Conservation (phyloP, 768 basidiomycete species). For the Tremella yokohamensis region DNA sequence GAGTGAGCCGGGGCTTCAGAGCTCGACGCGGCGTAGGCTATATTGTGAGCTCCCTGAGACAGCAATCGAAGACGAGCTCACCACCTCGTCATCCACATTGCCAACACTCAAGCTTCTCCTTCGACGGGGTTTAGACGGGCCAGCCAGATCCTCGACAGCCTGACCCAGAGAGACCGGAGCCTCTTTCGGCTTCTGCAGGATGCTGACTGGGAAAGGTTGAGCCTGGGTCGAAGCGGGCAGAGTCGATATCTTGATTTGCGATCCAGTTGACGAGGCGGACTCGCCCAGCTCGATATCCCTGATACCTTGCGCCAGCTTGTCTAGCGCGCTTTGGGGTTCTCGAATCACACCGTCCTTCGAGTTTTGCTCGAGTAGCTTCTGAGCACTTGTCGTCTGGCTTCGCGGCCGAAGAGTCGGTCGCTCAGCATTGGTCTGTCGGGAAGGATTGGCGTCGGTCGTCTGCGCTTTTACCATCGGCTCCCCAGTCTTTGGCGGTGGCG, state of each 20-base stretch:
- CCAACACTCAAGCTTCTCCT: constrained; percentile 45
- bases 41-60: not conserved
- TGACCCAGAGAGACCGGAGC: not conserved
- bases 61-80: not conserved
- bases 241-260: not conserved
- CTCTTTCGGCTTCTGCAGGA: constrained; percentile 21
- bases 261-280: not conserved
- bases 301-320: constrained; percentile 28
- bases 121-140: constrained; percentile 15
- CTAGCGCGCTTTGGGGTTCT: constrained; percentile 45
- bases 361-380: constrained; percentile 35
- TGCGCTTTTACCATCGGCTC: constrained; percentile 32
- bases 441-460: constrained; percentile 22
- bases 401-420: constrained; percentile 33
- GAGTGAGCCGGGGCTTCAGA: constrained; percentile 30
- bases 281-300: constrained; percentile 4
- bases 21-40: constrained; percentile 7
- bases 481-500: constrained; percentile 11
- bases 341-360: constrained; percentile 27
- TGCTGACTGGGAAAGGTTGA: constrained; percentile 21
- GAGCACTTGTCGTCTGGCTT: constrained; percentile 41
- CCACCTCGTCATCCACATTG: constrained; percentile 32
- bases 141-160: constrained; percentile 14
- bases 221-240: constrained; percentile 5
- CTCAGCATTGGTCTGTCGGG: not conserved